A percentile compares a stretch with the other conserved stretches of the same genome.
These are phyloP conservation scores for Verticillium albo-atrum DNA, from an alignment of 2,329 filamentous ascomycete species.

Conservation along the genomic window DNA sequence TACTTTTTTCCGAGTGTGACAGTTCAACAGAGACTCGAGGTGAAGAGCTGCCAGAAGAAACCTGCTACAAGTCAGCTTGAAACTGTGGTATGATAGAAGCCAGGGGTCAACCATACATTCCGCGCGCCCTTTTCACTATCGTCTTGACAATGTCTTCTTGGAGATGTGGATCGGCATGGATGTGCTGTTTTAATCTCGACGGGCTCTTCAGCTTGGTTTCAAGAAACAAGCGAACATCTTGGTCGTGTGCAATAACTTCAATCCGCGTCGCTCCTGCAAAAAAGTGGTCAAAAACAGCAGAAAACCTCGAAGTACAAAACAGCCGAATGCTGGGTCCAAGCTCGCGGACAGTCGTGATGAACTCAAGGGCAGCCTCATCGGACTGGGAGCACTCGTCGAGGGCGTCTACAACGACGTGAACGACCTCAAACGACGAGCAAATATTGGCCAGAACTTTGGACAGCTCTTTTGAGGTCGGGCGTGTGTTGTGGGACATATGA, in stretches of 20 bases:
- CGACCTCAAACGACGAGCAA: background rate
- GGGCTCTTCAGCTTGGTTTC: background rate
- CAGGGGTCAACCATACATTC: too few species aligned
- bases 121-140: too few species aligned
- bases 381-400: background rate
- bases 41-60: slow-evolving; percentile 1
- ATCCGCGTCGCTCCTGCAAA: background rate
- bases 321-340: background rate
- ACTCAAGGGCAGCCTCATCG: background rate
- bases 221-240: background rate
- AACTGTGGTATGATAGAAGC: too few species aligned
- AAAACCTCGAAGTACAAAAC: too few species aligned
- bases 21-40: background rate
- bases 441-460: background rate
- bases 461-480: too few species aligned
- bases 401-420: background rate
- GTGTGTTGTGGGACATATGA: too few species aligned
- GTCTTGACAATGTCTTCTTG: background rate
- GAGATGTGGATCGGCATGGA: background rate
- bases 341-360: background rate
- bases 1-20: background rate
- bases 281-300: too few species aligned
- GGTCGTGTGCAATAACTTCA: too few species aligned
- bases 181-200: background rate
- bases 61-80: background rate